Evolutionary conservation across 345 rosid genomes (phyloP), one percentile per base, ranked within the genome.

Genomic region (Rhodomyrtus tomentosa): DNA sequence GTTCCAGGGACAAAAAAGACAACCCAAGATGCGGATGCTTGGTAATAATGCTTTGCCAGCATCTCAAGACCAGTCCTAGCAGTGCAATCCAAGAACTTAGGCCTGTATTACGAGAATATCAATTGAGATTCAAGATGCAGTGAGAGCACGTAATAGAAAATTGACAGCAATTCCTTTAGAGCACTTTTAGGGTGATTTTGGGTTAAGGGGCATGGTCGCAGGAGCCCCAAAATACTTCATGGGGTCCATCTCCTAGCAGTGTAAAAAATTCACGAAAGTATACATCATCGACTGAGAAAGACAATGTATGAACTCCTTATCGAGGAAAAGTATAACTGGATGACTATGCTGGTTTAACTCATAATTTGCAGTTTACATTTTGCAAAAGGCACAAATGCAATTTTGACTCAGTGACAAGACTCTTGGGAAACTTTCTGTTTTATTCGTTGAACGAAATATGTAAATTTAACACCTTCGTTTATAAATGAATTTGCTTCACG

Each of bases 31-130:
- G 92, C 85, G n/a, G 98, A 89, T 81, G 99, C 98, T 90, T 95
- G 98, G 86, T 95, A 94, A 83, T 95, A 96, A 89, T 96, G 98
- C 89, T 95, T 96, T 25, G 97, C 94, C 83, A 96, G 94, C 98
- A 95, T 95, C 89, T 94, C 99, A 58, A 96, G 89, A 84, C 97
- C 93, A 81, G 99, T 96, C 88, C 98, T 93, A 56, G 99, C 99
- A 6, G 99, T 96, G 91, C 98, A 96, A 90, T 96, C 98, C 85
- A 96, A 88, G 87, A 93, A 92, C 88, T 93, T 96, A 50, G 99
- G 99, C 93, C 99, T 95, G 94, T 82, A 92, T 62, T 27, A 85
- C 32, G 85, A 80, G 76, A 36, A 62, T 32, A 54, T 48, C 55
- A 81, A 49, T 74, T 58, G 25, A 38, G 83, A 51, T 16, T 22